phyloP scores from a whole-genome alignment of 225 moss, liverwort and hornwort species.

The Asterella californica region DNA sequence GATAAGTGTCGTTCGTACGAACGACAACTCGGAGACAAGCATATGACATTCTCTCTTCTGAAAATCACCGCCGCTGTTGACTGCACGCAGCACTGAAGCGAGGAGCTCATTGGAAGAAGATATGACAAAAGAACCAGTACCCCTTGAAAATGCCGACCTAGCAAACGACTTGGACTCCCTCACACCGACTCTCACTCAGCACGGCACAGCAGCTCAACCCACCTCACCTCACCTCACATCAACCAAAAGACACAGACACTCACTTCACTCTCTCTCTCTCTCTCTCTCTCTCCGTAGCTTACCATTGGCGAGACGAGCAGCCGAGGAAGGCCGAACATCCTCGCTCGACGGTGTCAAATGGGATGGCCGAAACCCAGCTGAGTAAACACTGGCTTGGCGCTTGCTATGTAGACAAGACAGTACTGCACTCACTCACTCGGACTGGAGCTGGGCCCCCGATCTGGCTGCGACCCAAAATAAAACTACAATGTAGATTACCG shows the following conservation, averaged over 20 bases:
- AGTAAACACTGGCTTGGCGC: background rate
- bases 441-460: no score
- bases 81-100: background rate
- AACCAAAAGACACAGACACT: no score
- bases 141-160: background rate
- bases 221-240: background rate
- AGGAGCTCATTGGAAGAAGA: background rate
- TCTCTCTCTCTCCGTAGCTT: background rate
- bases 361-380: background rate
- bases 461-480: no score
- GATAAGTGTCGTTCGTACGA: conserved; percentile 14
- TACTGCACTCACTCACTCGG: background rate
- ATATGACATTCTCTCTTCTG: conserved; percentile 12
- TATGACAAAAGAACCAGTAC: background rate
- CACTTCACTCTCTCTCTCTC: background rate
- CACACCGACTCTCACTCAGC: no score
- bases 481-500: no score
- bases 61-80: conserved; percentile 12
- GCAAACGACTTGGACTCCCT: no score
- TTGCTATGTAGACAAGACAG: background rate
- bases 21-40: conserved; percentile 16
- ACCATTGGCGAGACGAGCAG: background rate
- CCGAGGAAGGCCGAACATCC: background rate
- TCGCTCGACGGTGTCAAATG: no score
- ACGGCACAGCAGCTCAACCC: no score